phyloP scores from a whole-genome alignment of 331 rosid species.

The Phaseolus coccineus region DNA sequence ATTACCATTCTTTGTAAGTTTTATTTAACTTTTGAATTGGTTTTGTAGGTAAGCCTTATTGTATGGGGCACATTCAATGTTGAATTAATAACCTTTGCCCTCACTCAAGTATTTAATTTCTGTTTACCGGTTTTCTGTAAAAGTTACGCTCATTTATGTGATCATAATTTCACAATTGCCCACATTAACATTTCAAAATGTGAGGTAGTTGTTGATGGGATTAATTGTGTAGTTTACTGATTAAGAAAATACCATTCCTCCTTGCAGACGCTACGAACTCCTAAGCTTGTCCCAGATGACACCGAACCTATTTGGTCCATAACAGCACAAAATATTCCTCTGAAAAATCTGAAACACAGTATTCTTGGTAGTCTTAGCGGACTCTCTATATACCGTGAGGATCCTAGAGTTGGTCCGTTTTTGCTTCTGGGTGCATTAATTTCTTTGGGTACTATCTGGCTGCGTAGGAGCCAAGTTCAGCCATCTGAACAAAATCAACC shows the following conservation, averaged over 20 bases:
- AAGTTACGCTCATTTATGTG: neutral
- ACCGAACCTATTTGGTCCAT: constrained; percentile 70
- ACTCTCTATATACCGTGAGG: constrained; percentile 58
- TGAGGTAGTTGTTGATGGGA: neutral
- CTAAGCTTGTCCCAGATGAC: constrained; percentile 76
- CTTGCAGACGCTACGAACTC: constrained; percentile 75
- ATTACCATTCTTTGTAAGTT: constrained; percentile 86
- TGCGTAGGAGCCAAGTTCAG: constrained; percentile 66
- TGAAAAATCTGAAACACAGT: constrained; percentile 57
- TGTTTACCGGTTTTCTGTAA: constrained; percentile 15
- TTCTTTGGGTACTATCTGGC: constrained; percentile 77
- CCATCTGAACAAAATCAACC: constrained; percentile 49
- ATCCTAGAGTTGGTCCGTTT: constrained; percentile 87
- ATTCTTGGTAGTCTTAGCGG: constrained; percentile 50
- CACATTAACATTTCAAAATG: constrained; percentile 11
- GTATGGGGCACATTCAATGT: neutral
- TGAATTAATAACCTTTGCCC: constrained; percentile 10
- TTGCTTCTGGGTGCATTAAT: constrained; percentile 83
- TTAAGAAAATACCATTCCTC: neutral
- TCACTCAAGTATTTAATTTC: constrained; percentile 18
- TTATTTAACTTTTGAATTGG: constrained; percentile 16
- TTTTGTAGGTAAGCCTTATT: constrained; percentile 11
- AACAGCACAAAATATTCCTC: constrained; percentile 58
- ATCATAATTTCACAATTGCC: constrained; percentile 20
- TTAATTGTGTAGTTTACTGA: neutral